These are phyloP conservation scores for Vicia faba DNA, from an alignment of 306 rosid species.

Conservation along the genomic window DNA sequence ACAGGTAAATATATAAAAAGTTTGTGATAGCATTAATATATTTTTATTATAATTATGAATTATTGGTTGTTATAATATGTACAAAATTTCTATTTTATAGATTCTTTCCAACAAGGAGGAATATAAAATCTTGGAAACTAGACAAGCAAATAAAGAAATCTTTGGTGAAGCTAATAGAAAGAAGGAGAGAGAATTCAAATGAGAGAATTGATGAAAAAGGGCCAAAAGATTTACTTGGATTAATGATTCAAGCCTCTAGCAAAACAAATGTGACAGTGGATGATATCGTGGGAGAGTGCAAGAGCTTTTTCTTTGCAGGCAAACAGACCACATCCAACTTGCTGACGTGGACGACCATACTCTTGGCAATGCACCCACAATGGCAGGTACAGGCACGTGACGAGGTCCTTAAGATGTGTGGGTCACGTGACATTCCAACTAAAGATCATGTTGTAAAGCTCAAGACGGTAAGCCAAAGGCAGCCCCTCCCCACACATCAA, in stretches of 20 bases:
- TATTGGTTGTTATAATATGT: neutral
- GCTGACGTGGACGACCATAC: constrained; percentile 97
- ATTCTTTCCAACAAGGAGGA: constrained; percentile 78
- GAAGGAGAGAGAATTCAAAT: constrained; percentile 41
- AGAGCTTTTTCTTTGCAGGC: constrained; percentile 98
- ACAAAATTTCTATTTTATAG: constrained; percentile 34
- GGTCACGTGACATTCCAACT: constrained; percentile 83
- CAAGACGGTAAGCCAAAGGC: constrained; percentile 69
- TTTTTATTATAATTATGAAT: neutral
- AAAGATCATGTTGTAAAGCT: constrained; percentile 77
- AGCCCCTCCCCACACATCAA: constrained; percentile 7
- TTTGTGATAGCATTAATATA: too few species aligned
- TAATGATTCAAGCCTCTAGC: constrained; percentile 67
- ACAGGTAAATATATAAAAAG: constrained; percentile 50
- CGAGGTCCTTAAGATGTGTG: constrained; percentile 76
- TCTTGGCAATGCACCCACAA: constrained; percentile 93
- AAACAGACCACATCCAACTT: constrained; percentile 97
- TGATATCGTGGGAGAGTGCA: constrained; percentile 97
- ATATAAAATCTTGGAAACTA: constrained; percentile 76
- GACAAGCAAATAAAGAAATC: constrained; percentile 69
- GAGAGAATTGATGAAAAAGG: constrained; percentile 38
- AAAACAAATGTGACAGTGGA: constrained; percentile 56
- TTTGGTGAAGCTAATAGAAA: constrained; percentile 56
- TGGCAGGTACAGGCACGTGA: constrained; percentile 98
- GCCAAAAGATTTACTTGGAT: constrained; percentile 74